Base-by-base conservation (phyloP, 1,139 yeast genomes). In the Kluyveromyces sp. region DNA sequence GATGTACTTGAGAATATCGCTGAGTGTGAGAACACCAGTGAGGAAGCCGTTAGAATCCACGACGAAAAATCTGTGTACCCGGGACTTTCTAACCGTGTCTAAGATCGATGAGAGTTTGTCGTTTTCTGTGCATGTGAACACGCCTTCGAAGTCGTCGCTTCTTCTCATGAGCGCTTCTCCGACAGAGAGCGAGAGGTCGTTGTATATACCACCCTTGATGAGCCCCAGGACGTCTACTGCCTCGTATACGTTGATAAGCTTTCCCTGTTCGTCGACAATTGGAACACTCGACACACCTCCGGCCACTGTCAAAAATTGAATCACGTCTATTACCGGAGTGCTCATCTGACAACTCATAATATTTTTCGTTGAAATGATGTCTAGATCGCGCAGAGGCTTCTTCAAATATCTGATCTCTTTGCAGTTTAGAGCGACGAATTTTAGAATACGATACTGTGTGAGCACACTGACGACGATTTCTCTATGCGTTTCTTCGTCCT, bases 81-180 rank as follows among this genome's bases (percentile, higher is more conserved):
- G 77, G 33, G 95, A 82, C 56, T 89, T 83, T 58, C 97, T 76
- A 48, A 94, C 87, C 34, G 95, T 89, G 61, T 92, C 96, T 82
- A 92, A 77, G 48, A 94, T 85, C 13, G 95, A 87, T 51, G 94
- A 85, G 49, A 94, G 71, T 50, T 94, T 75, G 63, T 94, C 99
- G 53, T 80, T 75, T 52, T 80, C 73, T 0, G 97, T 88, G 66
- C 98, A 94, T 0, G 97, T 92, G 65, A 89, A 89, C 13, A 94
- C 98, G 46, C 99, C 98, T 64, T 92, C 98, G 59, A 92, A 94
- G 62, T 92, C 97, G 55, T 89, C 96, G 7, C 95, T 83, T 60
- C 98, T 77, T 63, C 95, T 78, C 78, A 92, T 79, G 45, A 94
- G 72, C 0, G 98, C 98, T 63, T 92, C 97, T 3, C 98, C 99